These are phyloP conservation scores for Coelastrella sp. DNA, from an alignment of 139 green algal species.

Conservation along the genomic window DNA sequence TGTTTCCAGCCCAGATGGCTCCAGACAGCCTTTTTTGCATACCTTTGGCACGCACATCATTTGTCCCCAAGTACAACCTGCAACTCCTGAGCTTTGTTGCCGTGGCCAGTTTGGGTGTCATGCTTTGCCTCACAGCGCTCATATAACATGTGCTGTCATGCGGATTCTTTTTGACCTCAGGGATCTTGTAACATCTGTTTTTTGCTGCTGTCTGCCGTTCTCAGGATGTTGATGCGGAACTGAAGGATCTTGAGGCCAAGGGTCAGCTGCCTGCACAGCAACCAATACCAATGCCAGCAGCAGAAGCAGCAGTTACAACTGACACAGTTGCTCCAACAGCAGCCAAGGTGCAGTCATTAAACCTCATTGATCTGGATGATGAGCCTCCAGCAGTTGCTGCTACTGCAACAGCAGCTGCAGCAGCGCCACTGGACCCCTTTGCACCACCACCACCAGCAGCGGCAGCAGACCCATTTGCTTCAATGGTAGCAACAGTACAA, in stretches of 20 bases:
- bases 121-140: too few relatives aligned
- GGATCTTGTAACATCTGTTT: too few relatives aligned
- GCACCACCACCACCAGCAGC: slow-evolving; percentile 9
- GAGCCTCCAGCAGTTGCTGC: slow-evolving; percentile 4
- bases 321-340: slow-evolving; percentile 2
- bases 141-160: too few relatives aligned
- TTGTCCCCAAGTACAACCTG: too few relatives aligned
- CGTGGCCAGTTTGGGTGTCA: too few relatives aligned
- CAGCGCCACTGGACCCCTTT: slow-evolving; percentile 29
- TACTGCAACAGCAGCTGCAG: slow-evolving; percentile 13
- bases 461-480: not conserved
- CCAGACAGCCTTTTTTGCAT: too few relatives aligned
- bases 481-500: not conserved
- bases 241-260: slow-evolving; percentile 6
- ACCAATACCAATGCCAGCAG: not conserved
- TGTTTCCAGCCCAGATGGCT: too few relatives aligned
- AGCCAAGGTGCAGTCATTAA: slow-evolving; percentile 11
- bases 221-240: slow-evolving; percentile 44
- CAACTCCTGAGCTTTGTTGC: too few relatives aligned
- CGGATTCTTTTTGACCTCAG: too few relatives aligned
- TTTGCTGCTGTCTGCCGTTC: not conserved
- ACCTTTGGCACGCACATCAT: too few relatives aligned
- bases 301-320: slow-evolving; percentile 7
- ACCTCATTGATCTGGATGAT: slow-evolving; percentile 50
- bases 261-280: slow-evolving; percentile 1